Base-by-base conservation (phyloP, 2,329 filamentous ascomycete genomes). In the Ascochyta clinopodiicola region DNA sequence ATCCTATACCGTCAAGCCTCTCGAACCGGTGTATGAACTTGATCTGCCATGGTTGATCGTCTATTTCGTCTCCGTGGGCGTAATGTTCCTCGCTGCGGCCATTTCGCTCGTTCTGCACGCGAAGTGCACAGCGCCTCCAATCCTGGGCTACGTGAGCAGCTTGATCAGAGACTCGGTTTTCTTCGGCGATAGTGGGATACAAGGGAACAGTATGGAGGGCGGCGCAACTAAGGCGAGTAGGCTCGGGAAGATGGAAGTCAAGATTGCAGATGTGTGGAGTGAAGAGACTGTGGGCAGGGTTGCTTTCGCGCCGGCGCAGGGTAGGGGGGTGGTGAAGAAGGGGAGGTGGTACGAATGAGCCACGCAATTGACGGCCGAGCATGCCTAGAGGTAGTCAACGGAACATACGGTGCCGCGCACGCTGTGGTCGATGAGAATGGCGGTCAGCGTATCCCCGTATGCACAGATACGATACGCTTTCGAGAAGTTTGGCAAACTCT, bases 81-180 rank as follows among this genome's bases (percentile, higher is more conserved):
- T 56, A 21, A 62, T 60, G 59, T 47, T 57, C 10, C 37, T 60
- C 27, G 51, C 51, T 9, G 50, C 60, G 6, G 34, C 60, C 9
- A 56, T 51, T n/a, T 45, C 60, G 6, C 21, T 62, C 12, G 10
- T 53, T 19, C 21, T 60, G 22, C 60, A 51, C 22, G 21, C 35
- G 5, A 39, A 27, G 29, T 60, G 57, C 34, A 45, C 21, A 19
- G 59, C 57, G 15, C 54, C 47, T 19, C 34, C 44, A 0, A 40
- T 56, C 8, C 24, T 55, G 31, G 49, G 44, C 6, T 54, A 54
- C 21, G 52, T 52, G 10, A 59, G 55, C 25, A 63, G 51, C 31
- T 40, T 59, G 12, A 48, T 57, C 13, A 52, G 51, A 44, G 55
- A 58, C 22, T 59, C 57, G 4, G 36, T 36, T 2, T 62, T 56